These are phyloP conservation scores for Musa balbisiana DNA, from an alignment of 202 grass and related monocot species.

Conservation along the genomic window DNA sequence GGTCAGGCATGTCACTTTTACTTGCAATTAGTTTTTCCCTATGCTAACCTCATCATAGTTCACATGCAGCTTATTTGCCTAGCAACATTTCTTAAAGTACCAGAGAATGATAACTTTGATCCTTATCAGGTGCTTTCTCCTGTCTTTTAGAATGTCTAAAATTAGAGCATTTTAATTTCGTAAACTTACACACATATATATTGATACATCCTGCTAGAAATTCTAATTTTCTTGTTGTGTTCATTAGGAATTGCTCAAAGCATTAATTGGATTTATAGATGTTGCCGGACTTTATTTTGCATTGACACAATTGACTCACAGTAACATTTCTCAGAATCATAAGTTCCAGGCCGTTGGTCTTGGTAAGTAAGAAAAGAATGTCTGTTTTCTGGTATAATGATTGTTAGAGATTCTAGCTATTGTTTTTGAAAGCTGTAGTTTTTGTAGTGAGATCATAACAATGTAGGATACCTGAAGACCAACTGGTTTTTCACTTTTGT, in stretches of 20 bases:
- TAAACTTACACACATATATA: background rate
- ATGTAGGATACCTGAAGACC: background rate
- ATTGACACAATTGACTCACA: constrained; percentile 89
- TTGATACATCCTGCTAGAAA: background rate
- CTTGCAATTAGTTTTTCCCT: constrained; percentile 2
- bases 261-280: constrained; percentile 87
- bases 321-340: constrained; percentile 99
- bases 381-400: background rate
- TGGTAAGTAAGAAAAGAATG: constrained; percentile 36
- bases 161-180: background rate
- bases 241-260: constrained; percentile 84
- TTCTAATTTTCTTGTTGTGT: constrained; percentile 26
- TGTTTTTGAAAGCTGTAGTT: constrained; percentile 14
- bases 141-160: background rate
- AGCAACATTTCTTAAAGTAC: constrained; percentile 89
- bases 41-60: constrained; percentile 30
- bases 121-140: constrained; percentile 61
- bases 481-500: too few species aligned
- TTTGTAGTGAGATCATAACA: constrained; percentile 12
- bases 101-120: constrained; percentile 95
- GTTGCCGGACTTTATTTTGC: constrained; percentile 97
- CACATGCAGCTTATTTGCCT: constrained; percentile 84
- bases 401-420: background rate
- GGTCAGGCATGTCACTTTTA: background rate
- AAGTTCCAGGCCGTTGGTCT: constrained; percentile 98